Base-by-base conservation (phyloP, 768 basidiomycete genomes). In the Suillus subluteus region DNA sequence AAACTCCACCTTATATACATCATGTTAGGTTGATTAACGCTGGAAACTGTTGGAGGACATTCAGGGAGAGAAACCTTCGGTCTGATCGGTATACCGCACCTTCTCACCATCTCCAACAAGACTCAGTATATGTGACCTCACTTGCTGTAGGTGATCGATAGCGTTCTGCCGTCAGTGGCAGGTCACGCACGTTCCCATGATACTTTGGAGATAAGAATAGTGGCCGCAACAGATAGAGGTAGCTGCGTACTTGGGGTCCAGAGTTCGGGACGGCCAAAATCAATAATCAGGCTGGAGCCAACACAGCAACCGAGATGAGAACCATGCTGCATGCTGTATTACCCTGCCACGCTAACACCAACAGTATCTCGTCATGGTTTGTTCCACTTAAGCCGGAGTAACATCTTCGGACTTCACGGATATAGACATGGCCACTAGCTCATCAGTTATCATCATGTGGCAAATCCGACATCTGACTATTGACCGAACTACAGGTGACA, bases 401-500 rank as follows among this genome's bases (percentile, higher is more conserved):
- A 43, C 26, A 30, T 43, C 58, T 43, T 43, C 30, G 41, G 32
- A 61, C 16, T 61, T 43, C 40, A 41, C 21, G 38, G 38, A 40
- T 30, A 43, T 13, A 30, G 8, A n/a, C 23, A 11, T 35, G 11
- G 21, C 32, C 35, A 56, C n/a, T 56, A 21, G 35, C 21, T 37
- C 18, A 8, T 58, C 58, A 16, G 38, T 41, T 18, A 61, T 43
- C 11, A 41, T 12, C n/a, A n/a, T n/a, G n/a, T 26, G 21, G 59
- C 18, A 41, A 61, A 43, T 61, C 59, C 26, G 41, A 61, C 18
- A 32, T 41, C 59, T 43, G 59, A 61, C 18, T 61, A 61, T 61
- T 61, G 12, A 61, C 26, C 59, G 30, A 30, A 61, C 41, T 61
- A 61, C 59, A 61, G 59, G 18, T 61, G 59, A 30, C 59, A 32